Evolutionary conservation across 129 eudicot species (phyloP).

Genomic region (Dittrichia graveolens): DNA sequence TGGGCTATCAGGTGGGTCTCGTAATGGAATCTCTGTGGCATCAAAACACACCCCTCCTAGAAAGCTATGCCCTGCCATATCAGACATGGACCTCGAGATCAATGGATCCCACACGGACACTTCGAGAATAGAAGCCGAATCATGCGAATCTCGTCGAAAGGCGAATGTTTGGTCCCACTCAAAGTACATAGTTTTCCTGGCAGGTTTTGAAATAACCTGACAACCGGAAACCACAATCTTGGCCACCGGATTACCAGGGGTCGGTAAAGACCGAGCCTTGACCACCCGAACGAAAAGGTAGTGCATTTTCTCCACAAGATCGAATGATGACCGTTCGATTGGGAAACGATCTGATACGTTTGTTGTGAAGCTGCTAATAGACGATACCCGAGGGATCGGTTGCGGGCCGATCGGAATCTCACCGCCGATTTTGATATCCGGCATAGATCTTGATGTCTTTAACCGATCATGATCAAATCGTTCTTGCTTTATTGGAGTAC

Average conservation of each 20-base stretch:
- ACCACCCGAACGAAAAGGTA: conserved; percentile 86
- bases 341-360: conserved; percentile 57
- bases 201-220: conserved; percentile 72
- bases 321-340: conserved; percentile 70
- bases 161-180: conserved; percentile 99
- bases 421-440: conserved; percentile 54
- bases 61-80: conserved; percentile 61
- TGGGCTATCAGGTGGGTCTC: conserved; percentile 98
- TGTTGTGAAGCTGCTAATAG: conserved; percentile 69
- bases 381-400: conserved; percentile 66
- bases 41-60: conserved; percentile 94
- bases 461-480: conserved; percentile 46
- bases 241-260: conserved; percentile 66
- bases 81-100: conserved; percentile 43
- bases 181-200: conserved; percentile 57
- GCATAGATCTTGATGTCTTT: conserved; percentile 61
- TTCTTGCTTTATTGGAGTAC: conserved; percentile 18
- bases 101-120: conserved; percentile 86
- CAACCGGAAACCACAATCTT: conserved; percentile 67
- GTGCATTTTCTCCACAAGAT: conserved; percentile 93
- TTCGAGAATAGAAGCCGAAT: conserved; percentile 68
- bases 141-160: conserved; percentile 58
- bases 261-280: conserved; percentile 75
- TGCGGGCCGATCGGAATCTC: conserved; percentile 44
- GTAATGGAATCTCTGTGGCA: conserved; percentile 69